Evolutionary conservation across 2,329 filamentous ascomycete species (phyloP).

Genomic region (Fonsecaea erecta): DNA sequence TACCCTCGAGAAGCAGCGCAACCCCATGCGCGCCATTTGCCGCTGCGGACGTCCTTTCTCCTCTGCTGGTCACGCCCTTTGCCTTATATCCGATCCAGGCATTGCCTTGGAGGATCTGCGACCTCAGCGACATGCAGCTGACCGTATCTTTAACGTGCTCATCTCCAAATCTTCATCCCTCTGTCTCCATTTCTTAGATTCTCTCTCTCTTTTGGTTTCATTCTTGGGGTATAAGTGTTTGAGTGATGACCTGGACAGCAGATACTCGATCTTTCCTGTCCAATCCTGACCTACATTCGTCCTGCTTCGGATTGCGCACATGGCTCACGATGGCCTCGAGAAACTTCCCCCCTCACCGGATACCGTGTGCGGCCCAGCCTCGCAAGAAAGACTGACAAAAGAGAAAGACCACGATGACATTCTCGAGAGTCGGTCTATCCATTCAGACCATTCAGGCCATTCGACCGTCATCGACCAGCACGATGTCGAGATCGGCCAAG

Average conservation of each 20-base stretch:
- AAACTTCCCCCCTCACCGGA: constrained; percentile 18
- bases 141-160: constrained; percentile 16
- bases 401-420: constrained; percentile 14
- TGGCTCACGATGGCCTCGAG: constrained; percentile 23
- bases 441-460: constrained; percentile 17
- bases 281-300: not conserved
- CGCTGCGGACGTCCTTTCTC: not conserved
- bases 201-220: not conserved
- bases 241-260: constrained; percentile 26
- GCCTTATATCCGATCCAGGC: constrained; percentile 5
- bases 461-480: constrained; percentile 27
- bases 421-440: constrained; percentile 20
- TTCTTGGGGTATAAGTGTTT: not conserved
- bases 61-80: constrained; percentile 4
- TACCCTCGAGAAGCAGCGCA: not conserved
- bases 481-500: constrained; percentile 29
- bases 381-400: constrained; percentile 5
- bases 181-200: constrained; percentile 6
- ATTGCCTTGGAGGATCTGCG: constrained; percentile 1
- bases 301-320: constrained; percentile 1
- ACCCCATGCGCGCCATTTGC: not conserved
- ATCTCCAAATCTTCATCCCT: constrained; percentile 1
- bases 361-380: constrained; percentile 8
- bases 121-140: constrained; percentile 10
- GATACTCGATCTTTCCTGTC: constrained; percentile 5